phyloP scores from a whole-genome alignment of 805 yeast genomes.

The Cyberlindnera bimundalis region DNA sequence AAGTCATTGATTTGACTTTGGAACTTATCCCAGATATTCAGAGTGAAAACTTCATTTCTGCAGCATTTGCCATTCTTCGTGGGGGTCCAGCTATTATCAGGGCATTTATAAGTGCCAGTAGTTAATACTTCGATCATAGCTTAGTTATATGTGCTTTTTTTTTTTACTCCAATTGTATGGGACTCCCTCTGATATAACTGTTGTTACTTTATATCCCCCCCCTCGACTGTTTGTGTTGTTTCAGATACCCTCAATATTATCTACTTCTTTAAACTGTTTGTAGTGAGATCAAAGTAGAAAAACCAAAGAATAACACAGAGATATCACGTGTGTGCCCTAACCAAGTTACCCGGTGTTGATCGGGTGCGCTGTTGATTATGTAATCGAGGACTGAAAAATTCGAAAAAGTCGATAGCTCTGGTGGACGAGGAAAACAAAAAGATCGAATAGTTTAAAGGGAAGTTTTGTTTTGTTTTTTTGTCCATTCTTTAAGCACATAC shows the following conservation, averaged over 20 bases:
- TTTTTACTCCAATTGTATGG: no score
- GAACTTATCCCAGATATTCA: conserved; percentile 4
- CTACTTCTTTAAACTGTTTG: no score
- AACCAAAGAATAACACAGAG: no score
- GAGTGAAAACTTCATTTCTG: conserved; percentile 1
- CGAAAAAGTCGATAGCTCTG: not conserved
- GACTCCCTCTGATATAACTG: no score
- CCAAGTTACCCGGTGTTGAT: conserved; percentile 9
- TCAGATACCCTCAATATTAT: no score
- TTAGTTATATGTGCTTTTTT: no score
- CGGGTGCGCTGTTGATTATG: not conserved
- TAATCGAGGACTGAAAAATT: conserved; percentile 5
- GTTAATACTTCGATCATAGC: conserved; percentile 4
- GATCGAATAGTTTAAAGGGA: not conserved
- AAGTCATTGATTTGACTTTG: not conserved
- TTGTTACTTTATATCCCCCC: no score
- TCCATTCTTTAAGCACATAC: no score
- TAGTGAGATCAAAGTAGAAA: no score
- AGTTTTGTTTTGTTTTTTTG: not conserved
- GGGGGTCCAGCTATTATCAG: not conserved
- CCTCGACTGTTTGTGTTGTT: no score
- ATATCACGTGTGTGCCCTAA: conserved; percentile 1
- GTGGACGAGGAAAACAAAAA: not conserved
- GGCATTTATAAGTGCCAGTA: conserved; percentile 14
- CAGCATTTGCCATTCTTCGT: conserved; percentile 3